These are phyloP conservation scores for Aureobasidium sp. DNA, from an alignment of 2,329 filamentous ascomycete species.

Conservation along the genomic window DNA sequence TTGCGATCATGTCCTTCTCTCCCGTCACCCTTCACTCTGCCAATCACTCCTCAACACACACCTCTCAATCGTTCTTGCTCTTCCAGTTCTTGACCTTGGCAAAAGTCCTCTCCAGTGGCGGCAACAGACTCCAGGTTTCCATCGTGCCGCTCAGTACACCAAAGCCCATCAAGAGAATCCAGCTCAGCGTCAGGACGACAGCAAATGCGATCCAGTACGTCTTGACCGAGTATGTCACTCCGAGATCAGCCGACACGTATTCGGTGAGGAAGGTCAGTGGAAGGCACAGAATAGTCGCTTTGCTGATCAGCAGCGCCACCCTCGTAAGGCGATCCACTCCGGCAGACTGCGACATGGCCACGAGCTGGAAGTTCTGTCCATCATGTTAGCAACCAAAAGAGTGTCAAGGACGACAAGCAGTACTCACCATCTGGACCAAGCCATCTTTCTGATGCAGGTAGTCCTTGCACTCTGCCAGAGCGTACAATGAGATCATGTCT, in stretches of 20 bases:
- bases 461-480: conserved; percentile 54
- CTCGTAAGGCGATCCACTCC: conserved; percentile 63
- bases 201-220: conserved; percentile 64
- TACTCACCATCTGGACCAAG: conserved; percentile 56
- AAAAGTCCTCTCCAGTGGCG: not conserved
- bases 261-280: conserved; percentile 67
- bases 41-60: not conserved
- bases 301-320: conserved; percentile 63
- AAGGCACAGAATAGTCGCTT: conserved; percentile 67
- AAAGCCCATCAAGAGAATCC: conserved; percentile 50
- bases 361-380: conserved; percentile 65
- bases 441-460: conserved; percentile 62
- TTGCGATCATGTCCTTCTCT: not conserved
- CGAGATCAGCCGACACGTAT: conserved; percentile 60
- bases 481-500: conserved; percentile 52
- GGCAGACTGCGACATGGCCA: conserved; percentile 65
- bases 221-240: conserved; percentile 50
- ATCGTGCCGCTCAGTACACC: conserved; percentile 50
- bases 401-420: not conserved
- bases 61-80: conserved; percentile 3
- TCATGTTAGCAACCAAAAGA: conserved; percentile 15
- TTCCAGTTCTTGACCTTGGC: conserved; percentile 2
- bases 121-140: conserved; percentile 29
- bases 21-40: not conserved
- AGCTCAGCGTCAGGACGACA: conserved; percentile 52